Conservation (phyloP, 352 stramenopile genomes). For the Phytophthora pisi region DNA sequence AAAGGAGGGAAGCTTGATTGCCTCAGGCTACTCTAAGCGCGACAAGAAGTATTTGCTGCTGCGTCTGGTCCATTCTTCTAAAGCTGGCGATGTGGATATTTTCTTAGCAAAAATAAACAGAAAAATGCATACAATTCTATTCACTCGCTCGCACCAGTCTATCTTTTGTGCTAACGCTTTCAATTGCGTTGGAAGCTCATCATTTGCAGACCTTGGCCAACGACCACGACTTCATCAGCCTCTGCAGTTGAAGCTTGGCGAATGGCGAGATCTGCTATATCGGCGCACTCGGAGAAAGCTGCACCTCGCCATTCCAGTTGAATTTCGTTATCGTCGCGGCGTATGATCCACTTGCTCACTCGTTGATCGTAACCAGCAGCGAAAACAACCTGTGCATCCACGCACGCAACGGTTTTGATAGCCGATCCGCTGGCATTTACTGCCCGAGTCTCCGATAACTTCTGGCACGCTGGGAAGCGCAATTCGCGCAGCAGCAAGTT, state of each 20-base stretch:
- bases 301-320: slow-evolving; percentile 59
- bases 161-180: background rate
- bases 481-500: slow-evolving; percentile 59
- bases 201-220: slow-evolving; percentile 81
- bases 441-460: slow-evolving; percentile 36
- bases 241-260: slow-evolving; percentile 6
- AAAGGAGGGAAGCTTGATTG: slow-evolving; percentile 11
- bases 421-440: slow-evolving; percentile 83
- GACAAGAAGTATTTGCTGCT: slow-evolving; percentile 41
- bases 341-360: slow-evolving; percentile 71
- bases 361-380: slow-evolving; percentile 86
- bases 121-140: slow-evolving; percentile 50
- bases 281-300: slow-evolving; percentile 79
- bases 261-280: slow-evolving; percentile 75
- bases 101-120: slow-evolving; percentile 35
- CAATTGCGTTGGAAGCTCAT: slow-evolving; percentile 42
- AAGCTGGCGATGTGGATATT: slow-evolving; percentile 46
- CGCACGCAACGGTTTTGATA: slow-evolving; percentile 70
- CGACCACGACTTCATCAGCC: slow-evolving; percentile 55
- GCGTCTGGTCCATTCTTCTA: slow-evolving; percentile 37
- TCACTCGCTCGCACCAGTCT: slow-evolving; percentile 16
- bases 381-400: slow-evolving; percentile 51
- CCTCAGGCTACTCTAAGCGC: slow-evolving; percentile 8
- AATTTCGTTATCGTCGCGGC: slow-evolving; percentile 3
- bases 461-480: slow-evolving; percentile 36